These are phyloP conservation scores for Volutella citrinella DNA, from an alignment of 2,329 filamentous ascomycete genomes.

Conservation along the genomic window DNA sequence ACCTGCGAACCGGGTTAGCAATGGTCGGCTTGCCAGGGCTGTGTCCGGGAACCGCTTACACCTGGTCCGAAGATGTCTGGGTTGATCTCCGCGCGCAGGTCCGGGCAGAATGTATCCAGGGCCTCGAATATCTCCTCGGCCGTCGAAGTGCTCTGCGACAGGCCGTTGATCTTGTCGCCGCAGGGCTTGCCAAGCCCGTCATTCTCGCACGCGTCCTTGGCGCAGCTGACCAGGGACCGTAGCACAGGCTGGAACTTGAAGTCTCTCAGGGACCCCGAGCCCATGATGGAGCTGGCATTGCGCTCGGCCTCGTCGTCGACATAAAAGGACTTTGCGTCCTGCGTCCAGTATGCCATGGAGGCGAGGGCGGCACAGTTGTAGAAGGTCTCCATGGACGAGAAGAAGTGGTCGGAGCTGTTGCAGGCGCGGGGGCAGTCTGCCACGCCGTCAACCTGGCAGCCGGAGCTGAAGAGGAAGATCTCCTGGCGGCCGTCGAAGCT, in stretches of 20 bases:
- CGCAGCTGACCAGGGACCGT: constrained; percentile 31
- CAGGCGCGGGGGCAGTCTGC: constrained; percentile 33
- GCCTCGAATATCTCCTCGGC: constrained; percentile 31
- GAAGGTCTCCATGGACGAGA: constrained; percentile 35
- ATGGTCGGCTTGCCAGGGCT: not conserved
- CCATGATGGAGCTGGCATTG: constrained; percentile 36
- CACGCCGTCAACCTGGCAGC: constrained; percentile 27
- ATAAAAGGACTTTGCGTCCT: constrained; percentile 26
- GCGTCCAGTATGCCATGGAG: constrained; percentile 32
- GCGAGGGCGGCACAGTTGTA: constrained; percentile 38
- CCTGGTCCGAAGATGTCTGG: constrained; percentile 39
- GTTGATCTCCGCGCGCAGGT: constrained; percentile 35
- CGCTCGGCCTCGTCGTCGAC: constrained; percentile 31
- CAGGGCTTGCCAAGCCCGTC: constrained; percentile 33
- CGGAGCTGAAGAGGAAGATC: constrained; percentile 30
- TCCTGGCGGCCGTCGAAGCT: constrained; percentile 31
- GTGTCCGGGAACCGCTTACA: constrained; percentile 20
- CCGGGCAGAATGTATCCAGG: constrained; percentile 34
- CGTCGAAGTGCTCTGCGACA: constrained; percentile 23
- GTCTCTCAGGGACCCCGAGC: constrained; percentile 25
- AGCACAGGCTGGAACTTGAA: constrained; percentile 32
- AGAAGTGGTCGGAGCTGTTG: constrained; percentile 27
- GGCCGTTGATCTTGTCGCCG: constrained; percentile 23
- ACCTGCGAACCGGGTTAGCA: constrained; percentile 24
- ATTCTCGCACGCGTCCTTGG: constrained; percentile 32